Evolutionary conservation across 1,139 yeast species (phyloP).

Genomic region (Nadsonia starkeyi-henricii): DNA sequence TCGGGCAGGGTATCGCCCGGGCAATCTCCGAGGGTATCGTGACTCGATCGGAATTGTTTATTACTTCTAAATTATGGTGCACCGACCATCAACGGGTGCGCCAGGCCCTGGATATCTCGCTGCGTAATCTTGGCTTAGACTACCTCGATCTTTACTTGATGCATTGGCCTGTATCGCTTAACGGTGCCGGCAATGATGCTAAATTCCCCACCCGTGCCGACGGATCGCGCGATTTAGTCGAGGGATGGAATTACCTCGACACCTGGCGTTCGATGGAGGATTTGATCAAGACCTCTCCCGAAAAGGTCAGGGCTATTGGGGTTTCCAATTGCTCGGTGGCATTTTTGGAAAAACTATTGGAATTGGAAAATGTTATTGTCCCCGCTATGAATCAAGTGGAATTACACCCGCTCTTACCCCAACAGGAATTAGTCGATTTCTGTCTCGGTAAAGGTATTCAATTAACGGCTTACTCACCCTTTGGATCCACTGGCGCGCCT

Average conservation of each 20-base stretch:
- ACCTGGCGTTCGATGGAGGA: conserved; percentile 62
- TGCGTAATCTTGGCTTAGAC: conserved; percentile 52
- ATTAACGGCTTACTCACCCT: conserved; percentile 68
- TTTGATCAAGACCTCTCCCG: conserved; percentile 33
- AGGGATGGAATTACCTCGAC: conserved; percentile 43
- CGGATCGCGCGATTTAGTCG: conserved; percentile 33
- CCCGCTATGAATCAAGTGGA: conserved; percentile 72
- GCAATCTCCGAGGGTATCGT: conserved; percentile 38
- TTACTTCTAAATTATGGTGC: conserved; percentile 36
- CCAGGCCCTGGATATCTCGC: conserved; percentile 45
- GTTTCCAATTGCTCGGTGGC: conserved; percentile 59
- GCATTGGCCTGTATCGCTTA: conserved; percentile 67
- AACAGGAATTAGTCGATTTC: conserved; percentile 44
- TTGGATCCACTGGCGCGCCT: conserved; percentile 60
- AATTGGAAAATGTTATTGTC: conserved; percentile 35
- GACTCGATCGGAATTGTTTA: conserved; percentile 36
- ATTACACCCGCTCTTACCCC: conserved; percentile 64
- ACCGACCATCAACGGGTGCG: conserved; percentile 43
- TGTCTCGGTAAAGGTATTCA: conserved; percentile 41
- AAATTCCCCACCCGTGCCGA: conserved; percentile 29
- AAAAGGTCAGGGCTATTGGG: conserved; percentile 55
- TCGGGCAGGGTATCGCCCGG: conserved; percentile 43
- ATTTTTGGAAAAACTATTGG: conserved; percentile 38
- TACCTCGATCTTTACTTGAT: conserved; percentile 73
- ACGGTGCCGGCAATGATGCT: conserved; percentile 9